phyloP scores from a whole-genome alignment of 2,329 filamentous ascomycete species.

The Epichloe elymi region DNA sequence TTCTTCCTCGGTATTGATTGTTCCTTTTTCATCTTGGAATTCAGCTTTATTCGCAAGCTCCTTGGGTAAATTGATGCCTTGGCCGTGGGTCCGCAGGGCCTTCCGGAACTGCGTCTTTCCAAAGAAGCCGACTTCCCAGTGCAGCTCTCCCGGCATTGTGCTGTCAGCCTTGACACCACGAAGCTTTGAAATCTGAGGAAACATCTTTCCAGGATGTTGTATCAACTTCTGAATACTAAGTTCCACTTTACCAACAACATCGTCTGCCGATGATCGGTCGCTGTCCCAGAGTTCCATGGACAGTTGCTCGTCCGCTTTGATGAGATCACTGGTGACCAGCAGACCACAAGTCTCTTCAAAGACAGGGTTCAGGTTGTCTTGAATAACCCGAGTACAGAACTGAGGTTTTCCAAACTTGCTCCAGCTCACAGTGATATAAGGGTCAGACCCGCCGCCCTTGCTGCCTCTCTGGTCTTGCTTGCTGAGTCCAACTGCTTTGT shows the following conservation, averaged over 20 bases:
- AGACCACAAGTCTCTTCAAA: constrained; percentile 83
- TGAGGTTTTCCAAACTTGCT: constrained; percentile 96
- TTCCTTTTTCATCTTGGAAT: constrained; percentile 75
- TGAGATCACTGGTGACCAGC: constrained; percentile 74
- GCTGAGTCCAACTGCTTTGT: constrained; percentile 74
- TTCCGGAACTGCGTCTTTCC: constrained; percentile 78
- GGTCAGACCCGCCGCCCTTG: constrained; percentile 78
- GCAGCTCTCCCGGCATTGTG: constrained; percentile 81
- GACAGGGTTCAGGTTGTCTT: constrained; percentile 83
- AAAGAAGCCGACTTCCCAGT: constrained; percentile 96
- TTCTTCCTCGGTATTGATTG: constrained; percentile 55
- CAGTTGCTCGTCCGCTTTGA: constrained; percentile 87
- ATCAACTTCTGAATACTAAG: constrained; percentile 91
- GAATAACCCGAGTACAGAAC: constrained; percentile 93
- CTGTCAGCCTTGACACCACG: constrained; percentile 71
- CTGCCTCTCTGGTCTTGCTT: constrained; percentile 81
- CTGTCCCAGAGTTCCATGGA: constrained; percentile 95
- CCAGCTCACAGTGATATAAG: constrained; percentile 89
- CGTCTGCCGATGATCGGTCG: constrained; percentile 81
- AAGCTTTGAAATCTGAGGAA: constrained; percentile 73
- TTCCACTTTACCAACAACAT: constrained; percentile 90
- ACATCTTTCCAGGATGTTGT: constrained; percentile 83
- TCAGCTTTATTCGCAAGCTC: constrained; percentile 60
- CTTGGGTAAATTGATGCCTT: constrained; percentile 63
- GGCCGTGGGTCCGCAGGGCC: constrained; percentile 75